A percentile compares a stretch with the other conserved stretches of the same genome.
phyloP scores from a whole-genome alignment of 2,329 filamentous ascomycete species.

The Neophaeococcomyces aloes region DNA sequence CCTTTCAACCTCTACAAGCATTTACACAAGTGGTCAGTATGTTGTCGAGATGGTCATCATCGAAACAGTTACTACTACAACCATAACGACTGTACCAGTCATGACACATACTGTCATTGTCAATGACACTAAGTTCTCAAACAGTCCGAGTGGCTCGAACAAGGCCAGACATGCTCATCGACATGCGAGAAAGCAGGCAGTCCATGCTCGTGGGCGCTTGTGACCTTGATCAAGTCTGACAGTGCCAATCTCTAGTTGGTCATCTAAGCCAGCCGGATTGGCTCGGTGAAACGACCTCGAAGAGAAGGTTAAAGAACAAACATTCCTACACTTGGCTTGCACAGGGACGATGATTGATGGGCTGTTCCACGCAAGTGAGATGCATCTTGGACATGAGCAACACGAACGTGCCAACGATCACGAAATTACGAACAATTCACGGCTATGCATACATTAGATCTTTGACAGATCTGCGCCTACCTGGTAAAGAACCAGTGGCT shows the following conservation, averaged over 20 bases:
- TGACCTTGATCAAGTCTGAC: neutral
- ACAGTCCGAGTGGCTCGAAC: neutral
- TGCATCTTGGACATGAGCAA: conserved; percentile 5
- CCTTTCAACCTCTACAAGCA: conserved; percentile 2
- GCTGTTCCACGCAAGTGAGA: neutral
- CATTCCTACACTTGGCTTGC: no score
- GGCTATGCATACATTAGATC: conserved; percentile 4
- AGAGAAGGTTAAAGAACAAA: neutral
- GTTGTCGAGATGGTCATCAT: conserved; percentile 7
- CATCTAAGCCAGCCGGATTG: conserved; percentile 7
- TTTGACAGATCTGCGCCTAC: neutral
- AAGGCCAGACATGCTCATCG: neutral
- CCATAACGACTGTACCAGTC: neutral
- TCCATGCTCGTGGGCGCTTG: conserved; percentile 3
- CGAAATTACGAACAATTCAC: conserved; percentile 5
- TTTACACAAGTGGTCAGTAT: conserved; percentile 7
- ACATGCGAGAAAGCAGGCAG: conserved; percentile 1
- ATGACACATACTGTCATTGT: conserved; percentile 1
- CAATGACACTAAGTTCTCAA: neutral
- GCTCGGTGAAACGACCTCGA: neutral
- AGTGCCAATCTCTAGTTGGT: neutral
- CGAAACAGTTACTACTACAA: neutral
- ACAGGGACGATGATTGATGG: neutral
- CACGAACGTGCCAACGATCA: neutral
- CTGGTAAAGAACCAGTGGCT: neutral